Evolutionary conservation across 2,329 filamentous ascomycete species (phyloP).

Genomic region (Fonsecaea pedrosoi): DNA sequence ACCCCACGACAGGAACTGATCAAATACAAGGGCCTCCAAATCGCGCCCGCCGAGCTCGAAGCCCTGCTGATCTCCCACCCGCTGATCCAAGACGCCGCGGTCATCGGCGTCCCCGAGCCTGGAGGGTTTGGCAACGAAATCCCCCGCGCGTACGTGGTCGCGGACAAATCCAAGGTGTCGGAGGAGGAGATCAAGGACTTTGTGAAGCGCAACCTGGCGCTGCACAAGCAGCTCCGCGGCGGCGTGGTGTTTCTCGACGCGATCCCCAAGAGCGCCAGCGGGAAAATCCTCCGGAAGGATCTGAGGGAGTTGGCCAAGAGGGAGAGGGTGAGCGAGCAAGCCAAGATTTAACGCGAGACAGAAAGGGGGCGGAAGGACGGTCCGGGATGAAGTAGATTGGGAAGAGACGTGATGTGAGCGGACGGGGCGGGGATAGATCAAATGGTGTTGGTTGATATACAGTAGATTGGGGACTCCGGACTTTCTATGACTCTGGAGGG

Average conservation of each 20-base stretch:
- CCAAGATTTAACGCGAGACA: slow-evolving; percentile 9
- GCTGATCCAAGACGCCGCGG: slow-evolving; percentile 53
- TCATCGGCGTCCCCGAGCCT: slow-evolving; percentile 51
- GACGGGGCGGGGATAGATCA: not conserved
- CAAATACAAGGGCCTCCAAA: slow-evolving; percentile 63
- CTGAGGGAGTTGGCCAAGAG: slow-evolving; percentile 44
- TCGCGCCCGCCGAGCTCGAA: slow-evolving; percentile 58
- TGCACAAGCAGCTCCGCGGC: slow-evolving; percentile 47
- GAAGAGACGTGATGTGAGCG: not conserved
- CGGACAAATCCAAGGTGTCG: slow-evolving; percentile 39
- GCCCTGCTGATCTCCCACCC: slow-evolving; percentile 52
- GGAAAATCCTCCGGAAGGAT: slow-evolving; percentile 47
- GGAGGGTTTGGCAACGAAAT: slow-evolving; percentile 48
- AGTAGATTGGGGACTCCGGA: not conserved
- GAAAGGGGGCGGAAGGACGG: too few species aligned
- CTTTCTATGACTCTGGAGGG: not conserved
- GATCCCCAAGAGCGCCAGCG: slow-evolving; percentile 49
- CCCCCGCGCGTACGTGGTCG: slow-evolving; percentile 54
- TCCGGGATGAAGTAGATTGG: not conserved
- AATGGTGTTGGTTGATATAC: not conserved
- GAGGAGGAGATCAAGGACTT: slow-evolving; percentile 45
- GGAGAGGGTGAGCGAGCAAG: slow-evolving; percentile 22
- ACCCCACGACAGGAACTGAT: slow-evolving; percentile 53
- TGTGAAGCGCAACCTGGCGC: slow-evolving; percentile 42
- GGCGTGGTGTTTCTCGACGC: slow-evolving; percentile 47